phyloP scores from a whole-genome alignment of 164 flowering plant genomes.

The Houttuynia cordata region DNA sequence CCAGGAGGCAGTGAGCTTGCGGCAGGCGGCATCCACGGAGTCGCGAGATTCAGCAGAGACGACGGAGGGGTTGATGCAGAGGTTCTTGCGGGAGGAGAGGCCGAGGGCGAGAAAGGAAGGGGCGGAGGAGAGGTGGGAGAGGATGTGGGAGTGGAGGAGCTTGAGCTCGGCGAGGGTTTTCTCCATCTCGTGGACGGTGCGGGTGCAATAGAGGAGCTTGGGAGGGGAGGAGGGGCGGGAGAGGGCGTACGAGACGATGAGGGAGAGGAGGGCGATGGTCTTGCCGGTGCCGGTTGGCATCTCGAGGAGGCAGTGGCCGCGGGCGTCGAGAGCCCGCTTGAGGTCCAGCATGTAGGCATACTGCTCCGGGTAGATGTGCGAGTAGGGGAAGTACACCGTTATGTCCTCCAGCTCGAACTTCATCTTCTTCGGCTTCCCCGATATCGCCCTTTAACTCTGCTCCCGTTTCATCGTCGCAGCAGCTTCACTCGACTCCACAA shows the following conservation, averaged over 20 bases:
- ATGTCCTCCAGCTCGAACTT: conserved; percentile 83
- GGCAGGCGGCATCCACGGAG: conserved; percentile 84
- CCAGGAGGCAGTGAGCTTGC: conserved; percentile 90
- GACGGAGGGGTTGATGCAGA: conserved; percentile 68
- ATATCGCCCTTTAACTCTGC: too few species aligned
- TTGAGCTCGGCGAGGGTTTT: conserved; percentile 88
- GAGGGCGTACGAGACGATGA: conserved; percentile 71
- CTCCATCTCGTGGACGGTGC: conserved; percentile 99
- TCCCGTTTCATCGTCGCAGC: too few species aligned
- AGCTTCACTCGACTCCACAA: too few species aligned
- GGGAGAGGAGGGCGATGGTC: conserved; percentile 88
- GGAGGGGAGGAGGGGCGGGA: conserved; percentile 50
- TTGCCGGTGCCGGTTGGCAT: conserved; percentile 99
- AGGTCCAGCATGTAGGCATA: conserved; percentile 87
- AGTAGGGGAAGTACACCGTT: conserved; percentile 92
- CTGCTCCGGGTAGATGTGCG: conserved; percentile 93
- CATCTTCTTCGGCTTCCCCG: conserved; percentile 23
- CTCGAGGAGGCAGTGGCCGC: conserved; percentile 90
- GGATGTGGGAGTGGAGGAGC: conserved; percentile 46
- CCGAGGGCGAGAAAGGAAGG: conserved; percentile 76
- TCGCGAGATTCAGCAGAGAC: conserved; percentile 67
- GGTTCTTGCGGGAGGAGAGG: conserved; percentile 84
- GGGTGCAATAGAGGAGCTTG: conserved; percentile 95
- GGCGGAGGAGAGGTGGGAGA: conserved; percentile 41
- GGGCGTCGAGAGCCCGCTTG: conserved; percentile 85